Evolutionary conservation across 306 rosid species (phyloP), one percentile per base, ranked within the genome.

Genomic region (Casuarina cunninghamiana): DNA sequence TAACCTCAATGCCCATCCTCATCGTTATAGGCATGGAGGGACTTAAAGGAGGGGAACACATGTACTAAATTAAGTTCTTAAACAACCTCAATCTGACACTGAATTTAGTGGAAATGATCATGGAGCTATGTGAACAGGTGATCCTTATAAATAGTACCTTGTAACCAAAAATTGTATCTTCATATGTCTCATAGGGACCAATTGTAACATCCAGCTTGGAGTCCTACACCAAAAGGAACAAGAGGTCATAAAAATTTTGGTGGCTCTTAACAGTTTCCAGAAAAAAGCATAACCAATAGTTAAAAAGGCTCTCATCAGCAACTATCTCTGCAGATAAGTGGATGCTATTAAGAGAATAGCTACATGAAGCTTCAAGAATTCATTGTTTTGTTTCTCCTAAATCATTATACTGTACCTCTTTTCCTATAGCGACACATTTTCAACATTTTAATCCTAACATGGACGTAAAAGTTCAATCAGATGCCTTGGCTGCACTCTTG

Each of bases 101-200:
- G 44, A 49, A 72, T 42, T 16, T 51, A 35, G 44, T 51, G 58
- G 68, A 6, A n/a, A 42, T 43, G 66, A 77, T 58, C 44, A 68
- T 44, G 54, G 74, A 37, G 63, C 41, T 45, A 62, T 13, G 26
- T 70, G 38, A 77, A 42, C 44, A 15, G 16, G 39, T 26, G 62
- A 49, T 19, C 39, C 3, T 10, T 50, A 37, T 58, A 69, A 74
- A 35, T 68, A 62, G 67, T 81, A 95, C 98, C 97, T 95, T 95
- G 79, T 92, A 95, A 65, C 98, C 98, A 88, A 90, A 95, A 61
- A 89, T 72, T 77, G 91, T 71, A 80, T 95, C 98, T 85, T 95
- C 97, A 39, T 95, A 95, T 81, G 97, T 95, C 85, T 92, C 98
- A 44, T 92, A 95, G 50, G 98, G 98, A 75, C 98, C 98, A 78